These are phyloP conservation scores for Phytophthora nicotianae DNA, from an alignment of 352 stramenopile genomes.

Conservation along the genomic window DNA sequence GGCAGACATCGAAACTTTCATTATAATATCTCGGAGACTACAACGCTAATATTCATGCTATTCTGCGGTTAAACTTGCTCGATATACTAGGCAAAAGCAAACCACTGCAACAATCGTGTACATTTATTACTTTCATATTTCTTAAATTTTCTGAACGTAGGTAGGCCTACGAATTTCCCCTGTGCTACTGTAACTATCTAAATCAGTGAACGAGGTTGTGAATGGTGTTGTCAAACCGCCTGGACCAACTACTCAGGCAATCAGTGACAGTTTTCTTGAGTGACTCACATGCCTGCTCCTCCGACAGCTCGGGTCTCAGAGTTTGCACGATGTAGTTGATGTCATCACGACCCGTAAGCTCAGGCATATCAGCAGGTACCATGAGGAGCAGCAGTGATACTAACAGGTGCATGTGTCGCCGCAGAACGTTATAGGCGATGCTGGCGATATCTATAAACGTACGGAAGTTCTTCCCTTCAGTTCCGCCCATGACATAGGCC, in stretches of 20 bases:
- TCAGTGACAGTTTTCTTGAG: slow-evolving; percentile 70
- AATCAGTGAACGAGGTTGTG: slow-evolving; percentile 44
- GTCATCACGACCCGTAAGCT: slow-evolving; percentile 74
- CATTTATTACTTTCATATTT: background rate
- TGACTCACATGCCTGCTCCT: slow-evolving; percentile 57
- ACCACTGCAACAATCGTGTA: background rate
- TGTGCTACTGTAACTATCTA: background rate
- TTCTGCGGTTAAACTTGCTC: too few relatives aligned
- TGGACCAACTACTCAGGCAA: slow-evolving; percentile 79
- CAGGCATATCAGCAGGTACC: slow-evolving; percentile 83
- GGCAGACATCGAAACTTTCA: too few relatives aligned
- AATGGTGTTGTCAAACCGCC: slow-evolving; percentile 86
- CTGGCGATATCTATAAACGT: slow-evolving; percentile 69
- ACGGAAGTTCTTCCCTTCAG: slow-evolving; percentile 58
- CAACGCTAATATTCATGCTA: too few relatives aligned
- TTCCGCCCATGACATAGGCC: slow-evolving; percentile 78
- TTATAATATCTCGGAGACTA: too few relatives aligned
- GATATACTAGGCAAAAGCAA: too few relatives aligned
- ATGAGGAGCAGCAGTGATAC: slow-evolving; percentile 82
- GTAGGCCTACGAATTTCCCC: background rate
- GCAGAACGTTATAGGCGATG: slow-evolving; percentile 72
- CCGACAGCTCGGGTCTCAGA: slow-evolving; percentile 61
- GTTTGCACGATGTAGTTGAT: slow-evolving; percentile 83
- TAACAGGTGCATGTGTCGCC: slow-evolving; percentile 84
- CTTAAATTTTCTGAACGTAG: background rate